Percentiles rank a stretch among this genome's conserved stretches.
Conservation (phyloP, 495 filamentous ascomycete species). For the Mytilinidion resinicola region DNA sequence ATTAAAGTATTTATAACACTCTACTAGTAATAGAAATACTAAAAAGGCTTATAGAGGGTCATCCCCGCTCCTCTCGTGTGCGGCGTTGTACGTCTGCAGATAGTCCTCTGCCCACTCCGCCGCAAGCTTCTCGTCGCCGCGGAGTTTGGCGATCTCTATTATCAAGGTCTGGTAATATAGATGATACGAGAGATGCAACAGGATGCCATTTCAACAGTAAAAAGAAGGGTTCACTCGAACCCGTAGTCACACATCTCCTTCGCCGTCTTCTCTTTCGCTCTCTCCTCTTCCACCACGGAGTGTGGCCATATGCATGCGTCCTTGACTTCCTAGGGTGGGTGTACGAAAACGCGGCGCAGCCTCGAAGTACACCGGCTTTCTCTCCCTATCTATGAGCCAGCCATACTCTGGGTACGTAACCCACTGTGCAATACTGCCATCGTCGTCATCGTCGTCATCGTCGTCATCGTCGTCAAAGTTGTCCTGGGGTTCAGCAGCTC, state of each 20-base stretch:
- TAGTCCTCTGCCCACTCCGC: conserved; percentile 73
- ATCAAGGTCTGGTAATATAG: no score
- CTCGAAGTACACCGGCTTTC: neutral
- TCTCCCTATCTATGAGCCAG: neutral
- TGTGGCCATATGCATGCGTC: neutral
- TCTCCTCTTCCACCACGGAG: neutral
- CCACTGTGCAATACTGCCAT: neutral
- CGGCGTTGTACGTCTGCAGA: conserved; percentile 35
- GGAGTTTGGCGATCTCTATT: conserved; percentile 68
- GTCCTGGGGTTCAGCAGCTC: no score
- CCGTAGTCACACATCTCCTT: no score
- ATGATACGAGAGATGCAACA: no score
- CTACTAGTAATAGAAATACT: no score
- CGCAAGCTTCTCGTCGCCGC: conserved; percentile 62
- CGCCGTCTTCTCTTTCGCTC: neutral
- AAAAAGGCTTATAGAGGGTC: no score
- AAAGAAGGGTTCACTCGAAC: no score
- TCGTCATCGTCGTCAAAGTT: neutral
- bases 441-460: neutral
- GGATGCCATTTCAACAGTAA: no score
- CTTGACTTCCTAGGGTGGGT: neutral
- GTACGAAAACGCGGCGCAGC: neutral
- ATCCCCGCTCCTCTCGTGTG: neutral
- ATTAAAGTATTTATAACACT: no score
- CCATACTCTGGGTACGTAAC: neutral